Conservation (phyloP, 805 yeast genomes). For the Candida andamanensis region DNA sequence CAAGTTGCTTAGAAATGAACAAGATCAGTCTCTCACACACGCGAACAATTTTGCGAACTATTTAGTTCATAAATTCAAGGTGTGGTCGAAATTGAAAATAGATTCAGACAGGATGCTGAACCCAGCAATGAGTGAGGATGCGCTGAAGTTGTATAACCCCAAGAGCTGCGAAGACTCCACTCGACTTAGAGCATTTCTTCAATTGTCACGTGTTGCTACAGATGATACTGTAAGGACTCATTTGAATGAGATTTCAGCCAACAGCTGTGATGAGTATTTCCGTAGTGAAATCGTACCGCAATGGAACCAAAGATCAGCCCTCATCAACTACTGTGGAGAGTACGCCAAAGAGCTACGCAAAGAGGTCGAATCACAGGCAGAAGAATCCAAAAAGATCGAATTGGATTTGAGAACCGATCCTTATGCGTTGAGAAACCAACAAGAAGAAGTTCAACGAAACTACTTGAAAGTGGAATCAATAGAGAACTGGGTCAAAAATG, state of each 20-base stretch:
- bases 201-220: constrained; percentile 34
- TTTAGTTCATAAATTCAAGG: no score
- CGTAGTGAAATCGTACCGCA: constrained; percentile 24
- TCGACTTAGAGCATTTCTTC: constrained; percentile 32
- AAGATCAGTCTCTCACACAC: not conserved
- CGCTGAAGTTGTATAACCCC: no score
- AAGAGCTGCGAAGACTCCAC: constrained; percentile 31
- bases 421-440: constrained; percentile 26
- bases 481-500: constrained; percentile 35
- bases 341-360: constrained; percentile 22
- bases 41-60: no score
- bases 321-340: constrained; percentile 26
- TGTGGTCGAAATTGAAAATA: no score
- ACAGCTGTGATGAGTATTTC: constrained; percentile 27
- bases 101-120: no score
- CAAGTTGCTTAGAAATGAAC: not conserved
- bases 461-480: constrained; percentile 23
- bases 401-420: constrained; percentile 35
- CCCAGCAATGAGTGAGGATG: no score
- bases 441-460: constrained; percentile 17
- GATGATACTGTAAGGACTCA: constrained; percentile 38
- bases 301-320: constrained; percentile 29
- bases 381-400: constrained; percentile 5
- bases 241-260: constrained; percentile 23
- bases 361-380: constrained; percentile 5